These are phyloP conservation scores for Hericium erinaceus DNA, from an alignment of 768 basidiomycete species.

Conservation along the genomic window DNA sequence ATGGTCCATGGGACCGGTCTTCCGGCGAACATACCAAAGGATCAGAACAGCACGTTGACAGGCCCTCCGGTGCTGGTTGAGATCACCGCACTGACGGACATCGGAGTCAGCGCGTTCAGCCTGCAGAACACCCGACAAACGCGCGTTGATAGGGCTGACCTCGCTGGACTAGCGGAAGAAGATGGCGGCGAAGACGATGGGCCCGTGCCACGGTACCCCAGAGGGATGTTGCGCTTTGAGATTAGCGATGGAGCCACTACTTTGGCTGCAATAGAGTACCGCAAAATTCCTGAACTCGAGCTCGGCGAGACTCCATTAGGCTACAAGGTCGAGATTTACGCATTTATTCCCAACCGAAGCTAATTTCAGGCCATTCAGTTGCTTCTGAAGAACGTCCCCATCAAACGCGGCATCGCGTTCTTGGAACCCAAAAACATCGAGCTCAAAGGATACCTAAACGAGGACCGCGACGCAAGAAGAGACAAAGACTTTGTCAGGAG, in stretches of 20 bases:
- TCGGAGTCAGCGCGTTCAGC: constrained; percentile 75
- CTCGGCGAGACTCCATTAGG: constrained; percentile 76
- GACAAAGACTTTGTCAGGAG: constrained; percentile 50
- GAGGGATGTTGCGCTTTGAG: constrained; percentile 68
- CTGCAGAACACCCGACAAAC: constrained; percentile 62
- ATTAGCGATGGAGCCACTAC: constrained; percentile 68
- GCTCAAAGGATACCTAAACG: constrained; percentile 51
- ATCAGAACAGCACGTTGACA: constrained; percentile 27
- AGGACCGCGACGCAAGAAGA: constrained; percentile 54
- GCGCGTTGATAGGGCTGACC: constrained; percentile 48
- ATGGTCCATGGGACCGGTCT: constrained; percentile 65
- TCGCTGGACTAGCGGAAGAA: constrained; percentile 36
- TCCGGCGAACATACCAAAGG: constrained; percentile 31
- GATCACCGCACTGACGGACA: constrained; percentile 69
- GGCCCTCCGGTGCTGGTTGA: constrained; percentile 63
- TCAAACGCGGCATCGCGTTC: constrained; percentile 65
- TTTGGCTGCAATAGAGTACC: constrained; percentile 74
- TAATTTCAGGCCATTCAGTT: constrained; percentile 35
- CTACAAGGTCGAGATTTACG: constrained; percentile 49
- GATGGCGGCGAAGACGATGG: constrained; percentile 59
- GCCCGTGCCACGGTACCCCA: constrained; percentile 72
- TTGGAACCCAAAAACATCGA: constrained; percentile 63
- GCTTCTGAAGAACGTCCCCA: constrained; percentile 55
- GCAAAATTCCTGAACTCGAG: constrained; percentile 49
- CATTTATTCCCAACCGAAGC: neutral